Conservation (phyloP, 176 grass and related monocot species). For the Bolboschoenus planiculmis region DNA sequence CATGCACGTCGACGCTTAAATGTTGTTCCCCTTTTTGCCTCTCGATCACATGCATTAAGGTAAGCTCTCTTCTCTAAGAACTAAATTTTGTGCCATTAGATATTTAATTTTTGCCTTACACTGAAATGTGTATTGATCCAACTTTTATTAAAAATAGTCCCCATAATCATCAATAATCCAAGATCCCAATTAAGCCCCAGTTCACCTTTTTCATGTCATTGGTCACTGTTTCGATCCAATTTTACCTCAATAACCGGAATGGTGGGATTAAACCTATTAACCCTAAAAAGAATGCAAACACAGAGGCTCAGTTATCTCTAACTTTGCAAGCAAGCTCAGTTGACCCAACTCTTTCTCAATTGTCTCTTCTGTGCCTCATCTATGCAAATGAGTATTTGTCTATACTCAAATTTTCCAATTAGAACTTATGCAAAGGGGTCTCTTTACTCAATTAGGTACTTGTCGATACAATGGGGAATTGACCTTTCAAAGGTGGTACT, state of each 20-base stretch:
- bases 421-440: neutral
- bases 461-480: conserved; percentile 80
- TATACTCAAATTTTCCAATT: neutral
- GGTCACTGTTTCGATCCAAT: neutral
- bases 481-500: conserved; percentile 59
- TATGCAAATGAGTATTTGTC: neutral
- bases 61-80: neutral
- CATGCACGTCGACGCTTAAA: conserved; percentile 64
- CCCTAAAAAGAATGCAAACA: neutral
- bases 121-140: neutral
- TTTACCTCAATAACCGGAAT: neutral
- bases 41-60: conserved; percentile 60
- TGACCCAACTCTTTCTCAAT: neutral
- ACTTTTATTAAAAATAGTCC: neutral
- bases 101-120: neutral
- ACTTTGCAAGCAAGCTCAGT: neutral
- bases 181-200: neutral
- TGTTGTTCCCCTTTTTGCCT: conserved; percentile 70
- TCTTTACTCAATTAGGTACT: conserved; percentile 34
- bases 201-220: neutral
- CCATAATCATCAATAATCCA: neutral
- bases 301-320: neutral
- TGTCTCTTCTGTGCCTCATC: neutral
- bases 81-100: neutral
- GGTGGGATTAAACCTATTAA: neutral